Evolutionary conservation across 805 yeast genomes (phyloP).

Genomic region (Wickerhamiella dianesei): DNA sequence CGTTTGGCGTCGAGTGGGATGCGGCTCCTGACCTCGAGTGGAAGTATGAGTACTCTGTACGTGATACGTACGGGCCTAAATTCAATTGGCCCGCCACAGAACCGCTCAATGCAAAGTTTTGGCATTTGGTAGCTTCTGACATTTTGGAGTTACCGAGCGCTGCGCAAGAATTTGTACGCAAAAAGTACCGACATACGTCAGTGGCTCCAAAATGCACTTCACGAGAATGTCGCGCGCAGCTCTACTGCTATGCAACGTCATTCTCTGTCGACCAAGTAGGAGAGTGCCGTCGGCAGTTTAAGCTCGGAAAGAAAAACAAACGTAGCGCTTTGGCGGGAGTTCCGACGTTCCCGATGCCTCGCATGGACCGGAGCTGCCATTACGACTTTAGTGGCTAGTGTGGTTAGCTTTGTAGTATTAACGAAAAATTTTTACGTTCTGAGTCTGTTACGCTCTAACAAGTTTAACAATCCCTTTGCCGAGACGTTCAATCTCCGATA

Average conservation of each 20-base stretch:
- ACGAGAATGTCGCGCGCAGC: constrained; percentile 23
- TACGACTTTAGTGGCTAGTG: neutral
- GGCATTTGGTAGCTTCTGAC: constrained; percentile 41
- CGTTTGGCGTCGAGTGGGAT: constrained; percentile 24
- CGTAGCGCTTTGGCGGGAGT: constrained; percentile 7
- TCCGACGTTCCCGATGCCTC: constrained; percentile 22
- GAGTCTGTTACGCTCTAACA: constrained; percentile 6
- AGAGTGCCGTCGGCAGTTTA: constrained; percentile 8
- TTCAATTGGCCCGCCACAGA: constrained; percentile 43
- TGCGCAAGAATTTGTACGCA: constrained; percentile 37
- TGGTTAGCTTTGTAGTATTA: neutral
- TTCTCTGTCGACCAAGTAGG: constrained; percentile 16
- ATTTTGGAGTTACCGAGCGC: constrained; percentile 31
- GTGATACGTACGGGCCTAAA: constrained; percentile 36
- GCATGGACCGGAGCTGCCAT: constrained; percentile 13
- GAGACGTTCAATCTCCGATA: constrained; percentile 45
- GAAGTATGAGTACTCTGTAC: constrained; percentile 49
- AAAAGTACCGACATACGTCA: constrained; percentile 42
- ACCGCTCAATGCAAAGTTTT: constrained; percentile 52
- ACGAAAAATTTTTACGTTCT: neutral
- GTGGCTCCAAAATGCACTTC: constrained; percentile 34
- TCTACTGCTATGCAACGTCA: constrained; percentile 28
- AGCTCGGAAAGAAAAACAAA: constrained; percentile 3
- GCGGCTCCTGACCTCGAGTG: constrained; percentile 32
- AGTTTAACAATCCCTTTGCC: constrained; percentile 27